Conservation (phyloP, 495 filamentous ascomycete species). For the Penicillium flavigenum region DNA sequence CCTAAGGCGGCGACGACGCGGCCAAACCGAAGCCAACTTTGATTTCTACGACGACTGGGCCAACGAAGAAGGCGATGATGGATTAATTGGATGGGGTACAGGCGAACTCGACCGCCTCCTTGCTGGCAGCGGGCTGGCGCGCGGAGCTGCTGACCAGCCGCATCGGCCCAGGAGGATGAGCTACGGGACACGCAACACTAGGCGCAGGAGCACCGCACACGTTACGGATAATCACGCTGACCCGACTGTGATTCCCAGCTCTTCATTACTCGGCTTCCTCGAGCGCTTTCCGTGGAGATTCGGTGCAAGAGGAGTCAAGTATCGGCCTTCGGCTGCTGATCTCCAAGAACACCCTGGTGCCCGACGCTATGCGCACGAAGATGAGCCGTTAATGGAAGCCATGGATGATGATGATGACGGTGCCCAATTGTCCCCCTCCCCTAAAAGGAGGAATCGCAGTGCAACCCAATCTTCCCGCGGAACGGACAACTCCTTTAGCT, state of each 20-base stretch:
- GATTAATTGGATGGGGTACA: constrained; percentile 69
- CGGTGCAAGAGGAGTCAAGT: constrained; percentile 74
- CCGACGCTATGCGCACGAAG: constrained; percentile 52
- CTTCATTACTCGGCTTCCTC: constrained; percentile 82
- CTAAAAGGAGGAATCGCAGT: constrained; percentile 66
- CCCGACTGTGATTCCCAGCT: constrained; percentile 87
- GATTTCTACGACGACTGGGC: constrained; percentile 99
- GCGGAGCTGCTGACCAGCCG: constrained; percentile 60
- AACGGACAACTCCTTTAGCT: constrained; percentile 85
- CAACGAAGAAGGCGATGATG: constrained; percentile 63
- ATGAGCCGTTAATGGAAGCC: constrained; percentile 70
- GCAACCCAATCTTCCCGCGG: constrained; percentile 77
- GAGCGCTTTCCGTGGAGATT: constrained; percentile 81
- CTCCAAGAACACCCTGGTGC: constrained; percentile 80
- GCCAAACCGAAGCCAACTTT: constrained; percentile 77
- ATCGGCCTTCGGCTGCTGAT: constrained; percentile 88
- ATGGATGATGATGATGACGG: constrained; percentile 51
- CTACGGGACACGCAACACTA: constrained; percentile 68
- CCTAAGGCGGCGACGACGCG: constrained; percentile 63
- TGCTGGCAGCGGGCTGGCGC: constrained; percentile 65
- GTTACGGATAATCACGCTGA: constrained; percentile 63
- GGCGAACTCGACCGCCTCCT: constrained; percentile 88
- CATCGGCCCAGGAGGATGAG: constrained; percentile 79
- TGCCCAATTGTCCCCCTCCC: constrained; percentile 25
- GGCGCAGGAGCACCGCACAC: constrained; percentile 65